These are phyloP conservation scores for Rachicladosporium sp. DNA, from an alignment of 2,329 filamentous ascomycete genomes.

Conservation along the genomic window DNA sequence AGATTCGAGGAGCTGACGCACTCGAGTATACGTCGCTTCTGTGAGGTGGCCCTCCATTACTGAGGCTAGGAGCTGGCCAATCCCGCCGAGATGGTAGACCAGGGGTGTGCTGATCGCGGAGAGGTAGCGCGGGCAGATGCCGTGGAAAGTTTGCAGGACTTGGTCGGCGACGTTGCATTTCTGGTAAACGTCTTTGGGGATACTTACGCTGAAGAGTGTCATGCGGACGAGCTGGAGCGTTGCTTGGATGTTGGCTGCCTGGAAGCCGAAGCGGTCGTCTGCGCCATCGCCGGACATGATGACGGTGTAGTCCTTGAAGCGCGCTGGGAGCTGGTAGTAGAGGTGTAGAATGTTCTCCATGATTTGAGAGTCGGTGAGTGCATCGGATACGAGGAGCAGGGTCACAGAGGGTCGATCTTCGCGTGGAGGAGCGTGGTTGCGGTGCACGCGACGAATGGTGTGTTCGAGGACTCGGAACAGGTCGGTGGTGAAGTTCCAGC, in stretches of 20 bases:
- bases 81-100: slow-evolving; percentile 37
- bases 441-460: slow-evolving; percentile 21
- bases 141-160: slow-evolving; percentile 31
- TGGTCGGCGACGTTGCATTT: slow-evolving; percentile 36
- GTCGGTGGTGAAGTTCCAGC: slow-evolving; percentile 48
- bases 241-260: slow-evolving; percentile 39
- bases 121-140: slow-evolving; percentile 34
- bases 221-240: slow-evolving; percentile 38
- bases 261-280: slow-evolving; percentile 34
- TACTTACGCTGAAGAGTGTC: slow-evolving; percentile 25
- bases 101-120: slow-evolving; percentile 38
- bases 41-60: slow-evolving; percentile 35
- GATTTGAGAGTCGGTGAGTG: slow-evolving; percentile 16
- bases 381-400: slow-evolving; percentile 15
- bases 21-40: slow-evolving; percentile 29
- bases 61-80: slow-evolving; percentile 37
- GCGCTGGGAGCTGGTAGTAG: slow-evolving; percentile 19
- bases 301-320: slow-evolving; percentile 19
- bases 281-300: slow-evolving; percentile 21
- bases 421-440: slow-evolving; percentile 10
- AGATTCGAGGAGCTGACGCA: slow-evolving; percentile 30
- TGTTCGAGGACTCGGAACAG: slow-evolving; percentile 46
- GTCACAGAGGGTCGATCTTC: slow-evolving; percentile 13
- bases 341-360: slow-evolving; percentile 18
- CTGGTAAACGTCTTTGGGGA: slow-evolving; percentile 23